Conservation (phyloP, 2,329 filamentous ascomycete species). For the Stemphylium lycopersici region DNA sequence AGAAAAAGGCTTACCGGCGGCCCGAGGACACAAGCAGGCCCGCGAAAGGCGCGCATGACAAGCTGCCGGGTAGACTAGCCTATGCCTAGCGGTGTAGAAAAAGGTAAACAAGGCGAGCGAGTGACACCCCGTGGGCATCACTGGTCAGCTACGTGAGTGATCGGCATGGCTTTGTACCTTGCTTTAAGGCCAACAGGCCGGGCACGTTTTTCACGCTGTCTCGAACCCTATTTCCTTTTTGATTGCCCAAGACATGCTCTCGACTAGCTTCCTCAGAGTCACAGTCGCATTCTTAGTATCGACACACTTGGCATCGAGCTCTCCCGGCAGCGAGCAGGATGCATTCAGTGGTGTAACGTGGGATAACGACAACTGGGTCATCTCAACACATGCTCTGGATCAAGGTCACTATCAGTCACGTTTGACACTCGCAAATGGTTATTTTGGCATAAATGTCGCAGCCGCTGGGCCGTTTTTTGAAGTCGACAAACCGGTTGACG, state of each 20-base stretch:
- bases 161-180: slow-evolving; percentile 15
- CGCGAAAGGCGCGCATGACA: slow-evolving; percentile 8
- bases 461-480: slow-evolving; percentile 69
- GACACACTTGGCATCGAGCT: slow-evolving; percentile 7
- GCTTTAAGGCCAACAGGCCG: slow-evolving; percentile 13
- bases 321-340: slow-evolving; percentile 29
- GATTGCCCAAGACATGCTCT: slow-evolving; percentile 7
- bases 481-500: slow-evolving; percentile 57
- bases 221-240: slow-evolving; percentile 1
- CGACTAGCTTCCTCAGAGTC: slow-evolving; percentile 5
- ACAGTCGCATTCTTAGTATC: slow-evolving; percentile 20
- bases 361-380: slow-evolving; percentile 64
- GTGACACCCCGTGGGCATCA: slow-evolving; percentile 1
- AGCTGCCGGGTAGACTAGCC: slow-evolving; percentile 3
- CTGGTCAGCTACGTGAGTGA: slow-evolving; percentile 4
- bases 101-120: slow-evolving; percentile 11
- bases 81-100: slow-evolving; percentile 14
- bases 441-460: slow-evolving; percentile 68
- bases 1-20: background rate
- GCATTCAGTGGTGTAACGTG: slow-evolving; percentile 57
- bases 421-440: slow-evolving; percentile 62
- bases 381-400: slow-evolving; percentile 60
- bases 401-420: slow-evolving; percentile 67
- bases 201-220: background rate
- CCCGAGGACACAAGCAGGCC: background rate